phyloP scores from a whole-genome alignment of 192 early-diverging fungal species.

The Thamnidium elegans region DNA sequence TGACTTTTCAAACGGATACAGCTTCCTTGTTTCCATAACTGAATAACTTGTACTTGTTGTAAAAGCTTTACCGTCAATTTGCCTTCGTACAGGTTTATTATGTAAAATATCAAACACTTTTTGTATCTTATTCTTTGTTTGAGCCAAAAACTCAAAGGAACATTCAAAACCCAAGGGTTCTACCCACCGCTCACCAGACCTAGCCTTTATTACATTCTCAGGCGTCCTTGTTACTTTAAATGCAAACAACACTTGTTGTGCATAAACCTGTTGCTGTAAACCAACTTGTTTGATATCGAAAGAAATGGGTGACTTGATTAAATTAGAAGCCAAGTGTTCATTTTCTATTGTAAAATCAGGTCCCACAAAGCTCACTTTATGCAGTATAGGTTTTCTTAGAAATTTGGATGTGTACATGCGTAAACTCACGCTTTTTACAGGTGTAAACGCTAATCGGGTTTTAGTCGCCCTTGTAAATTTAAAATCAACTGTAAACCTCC shows the following conservation, averaged over 20 bases:
- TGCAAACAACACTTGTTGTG: constrained; percentile 4
- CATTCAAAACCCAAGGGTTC: constrained; percentile 21
- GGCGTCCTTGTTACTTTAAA: constrained; percentile 14
- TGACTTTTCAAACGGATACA: too few species aligned
- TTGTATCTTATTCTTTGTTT: constrained; percentile 5
- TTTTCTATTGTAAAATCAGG: not conserved
- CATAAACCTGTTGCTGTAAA: constrained; percentile 1
- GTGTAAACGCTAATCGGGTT: constrained; percentile 15
- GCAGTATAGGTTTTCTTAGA: constrained; percentile 13
- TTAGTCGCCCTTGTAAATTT: constrained; percentile 7
- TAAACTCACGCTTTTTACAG: constrained; percentile 10
- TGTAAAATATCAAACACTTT: constrained; percentile 19
- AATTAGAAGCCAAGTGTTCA: too few species aligned
- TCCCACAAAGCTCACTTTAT: constrained; percentile 4
- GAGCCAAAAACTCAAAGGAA: constrained; percentile 14
- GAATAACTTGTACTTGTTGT: too few species aligned
- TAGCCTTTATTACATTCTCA: constrained; percentile 4
- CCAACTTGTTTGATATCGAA: constrained; percentile 7
- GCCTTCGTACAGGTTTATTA: constrained; percentile 2
- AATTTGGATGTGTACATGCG: constrained; percentile 22
- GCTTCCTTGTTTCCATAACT: too few species aligned
- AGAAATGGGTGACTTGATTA: not conserved
- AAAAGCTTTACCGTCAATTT: too few species aligned
- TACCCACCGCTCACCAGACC: constrained; percentile 24
- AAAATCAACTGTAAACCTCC: constrained; percentile 29